These are phyloP conservation scores for Paracorniculantispora psalliotae DNA, from an alignment of 2,329 filamentous ascomycete species.

Conservation along the genomic window DNA sequence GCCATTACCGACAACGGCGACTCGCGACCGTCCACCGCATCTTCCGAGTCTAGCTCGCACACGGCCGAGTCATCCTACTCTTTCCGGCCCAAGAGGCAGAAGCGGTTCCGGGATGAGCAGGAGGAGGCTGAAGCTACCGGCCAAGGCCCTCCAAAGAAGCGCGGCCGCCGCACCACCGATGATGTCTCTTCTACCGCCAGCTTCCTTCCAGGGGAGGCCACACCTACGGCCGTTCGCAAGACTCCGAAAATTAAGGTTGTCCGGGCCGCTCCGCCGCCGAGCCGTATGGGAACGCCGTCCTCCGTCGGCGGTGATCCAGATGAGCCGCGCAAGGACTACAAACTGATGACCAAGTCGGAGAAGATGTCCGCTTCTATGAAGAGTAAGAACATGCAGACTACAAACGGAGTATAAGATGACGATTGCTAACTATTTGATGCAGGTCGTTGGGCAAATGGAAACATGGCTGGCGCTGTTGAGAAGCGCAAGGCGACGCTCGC, in stretches of 20 bases:
- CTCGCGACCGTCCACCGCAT: constrained; percentile 47
- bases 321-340: constrained; percentile 49
- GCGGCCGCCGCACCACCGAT: constrained; percentile 21
- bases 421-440: background rate
- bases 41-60: constrained; percentile 45
- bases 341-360: constrained; percentile 59
- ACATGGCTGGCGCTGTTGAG: constrained; percentile 56
- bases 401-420: background rate
- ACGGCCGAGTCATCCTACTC: constrained; percentile 49
- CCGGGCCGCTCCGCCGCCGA: constrained; percentile 21
- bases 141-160: constrained; percentile 36
- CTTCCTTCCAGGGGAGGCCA: background rate
- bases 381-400: constrained; percentile 49
- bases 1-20: constrained; percentile 39
- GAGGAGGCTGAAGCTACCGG: constrained; percentile 34
- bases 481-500: constrained; percentile 57
- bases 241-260: constrained; percentile 36
- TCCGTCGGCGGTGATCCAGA: constrained; percentile 30
- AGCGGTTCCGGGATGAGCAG: constrained; percentile 47
- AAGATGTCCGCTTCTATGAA: constrained; percentile 64
- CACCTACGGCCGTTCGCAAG: constrained; percentile 25
- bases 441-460: constrained; percentile 57
- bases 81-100: constrained; percentile 50
- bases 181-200: background rate
- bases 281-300: constrained; percentile 28